Evolutionary conservation across 2,329 filamentous ascomycete genomes (phyloP), one percentile per base, ranked within the genome.

Genomic region (Claviceps cyperi): DNA sequence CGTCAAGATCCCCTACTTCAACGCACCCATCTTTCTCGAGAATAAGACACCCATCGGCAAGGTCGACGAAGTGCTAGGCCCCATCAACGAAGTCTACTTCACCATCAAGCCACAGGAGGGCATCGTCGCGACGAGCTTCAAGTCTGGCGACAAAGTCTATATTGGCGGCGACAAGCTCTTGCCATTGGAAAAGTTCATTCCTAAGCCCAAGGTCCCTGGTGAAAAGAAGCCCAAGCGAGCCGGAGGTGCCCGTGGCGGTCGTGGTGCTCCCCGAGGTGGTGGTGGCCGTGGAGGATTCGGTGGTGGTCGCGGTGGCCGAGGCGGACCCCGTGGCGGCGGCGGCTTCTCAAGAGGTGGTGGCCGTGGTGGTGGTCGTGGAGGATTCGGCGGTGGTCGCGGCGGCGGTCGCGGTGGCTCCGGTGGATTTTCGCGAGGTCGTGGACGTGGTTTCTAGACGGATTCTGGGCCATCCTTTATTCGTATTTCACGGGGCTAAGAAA

Each of bases 11-110:
- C 92, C 92, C 54, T 94, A 94, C 75, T 98, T 98, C 83, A 97
- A 96, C 75, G 92, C 92, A 54, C 89, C 89, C 59, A 94, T 98
- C 69, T 98, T 92, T 74, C 84, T 97, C 62, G 91, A 97, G 78
- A 98, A 97, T 77, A 98, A 97, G 84, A 91, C 86, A 44, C 76
- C 85, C 54, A 81, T 98, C 67, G 92, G 92, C 68, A 97, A 97
- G 73, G 86, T 98, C 65, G 92, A 98, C 72, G 92, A 98, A 73
- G 86, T 98, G 58, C 83, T 98, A 59, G 92, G 92, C 51, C 91
- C 92, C 56, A 86, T 98, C 70, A 97, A 95, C 77, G 85, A 96
- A 70, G 87, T 97, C 62, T 95, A 85, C 76, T 98, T 98, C 77
- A 97, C 91, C 62, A 85, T 98, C 69, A 97, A 97, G 74, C 90